Evolutionary conservation across 495 filamentous ascomycete genomes (phyloP).

Genomic region (Patellaria atrata): DNA sequence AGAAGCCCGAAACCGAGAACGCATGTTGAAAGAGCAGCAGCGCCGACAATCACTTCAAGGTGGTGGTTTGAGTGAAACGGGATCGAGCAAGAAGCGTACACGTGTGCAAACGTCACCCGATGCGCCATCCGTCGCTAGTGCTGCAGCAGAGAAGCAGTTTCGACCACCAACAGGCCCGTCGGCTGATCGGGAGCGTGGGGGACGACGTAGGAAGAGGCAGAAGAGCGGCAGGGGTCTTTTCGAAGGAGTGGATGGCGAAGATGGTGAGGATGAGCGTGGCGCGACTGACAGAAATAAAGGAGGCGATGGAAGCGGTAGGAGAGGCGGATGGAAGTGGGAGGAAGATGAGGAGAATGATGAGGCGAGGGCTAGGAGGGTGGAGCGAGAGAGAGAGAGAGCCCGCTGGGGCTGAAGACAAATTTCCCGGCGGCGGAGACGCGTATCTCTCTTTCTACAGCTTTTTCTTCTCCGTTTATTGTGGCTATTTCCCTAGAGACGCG

Average conservation of each 20-base stretch:
- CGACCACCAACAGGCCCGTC: conserved; percentile 7
- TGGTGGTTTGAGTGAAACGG: too few species aligned
- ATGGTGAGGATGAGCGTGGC: conserved; percentile 28
- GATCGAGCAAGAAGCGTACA: conserved; percentile 3
- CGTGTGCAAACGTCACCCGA: conserved; percentile 2
- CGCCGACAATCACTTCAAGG: conserved; percentile 32
- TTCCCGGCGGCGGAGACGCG: too few species aligned
- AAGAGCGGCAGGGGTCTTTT: conserved; percentile 6
- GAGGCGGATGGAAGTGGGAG: conserved; percentile 42
- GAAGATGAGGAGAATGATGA: conserved; percentile 41
- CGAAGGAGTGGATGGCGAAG: conserved; percentile 2
- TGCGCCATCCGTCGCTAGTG: conserved; percentile 1
- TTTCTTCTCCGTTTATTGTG: too few species aligned
- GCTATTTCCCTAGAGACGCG: too few species aligned
- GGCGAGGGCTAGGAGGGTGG: conserved; percentile 31
- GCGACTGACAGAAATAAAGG: conserved; percentile 35
- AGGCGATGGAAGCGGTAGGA: conserved; percentile 31
- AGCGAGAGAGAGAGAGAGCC: conserved; percentile 34
- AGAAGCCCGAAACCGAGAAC: conserved; percentile 59
- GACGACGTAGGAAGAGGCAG: conserved; percentile 33
- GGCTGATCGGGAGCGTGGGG: conserved; percentile 22
- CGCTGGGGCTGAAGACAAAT: conserved; percentile 26
- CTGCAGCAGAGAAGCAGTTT: conserved; percentile 8
- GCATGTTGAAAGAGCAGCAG: conserved; percentile 64
- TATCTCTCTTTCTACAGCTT: too few species aligned